Base-by-base conservation (phyloP, 768 basidiomycete species). In the Crepidotus variabilis region DNA sequence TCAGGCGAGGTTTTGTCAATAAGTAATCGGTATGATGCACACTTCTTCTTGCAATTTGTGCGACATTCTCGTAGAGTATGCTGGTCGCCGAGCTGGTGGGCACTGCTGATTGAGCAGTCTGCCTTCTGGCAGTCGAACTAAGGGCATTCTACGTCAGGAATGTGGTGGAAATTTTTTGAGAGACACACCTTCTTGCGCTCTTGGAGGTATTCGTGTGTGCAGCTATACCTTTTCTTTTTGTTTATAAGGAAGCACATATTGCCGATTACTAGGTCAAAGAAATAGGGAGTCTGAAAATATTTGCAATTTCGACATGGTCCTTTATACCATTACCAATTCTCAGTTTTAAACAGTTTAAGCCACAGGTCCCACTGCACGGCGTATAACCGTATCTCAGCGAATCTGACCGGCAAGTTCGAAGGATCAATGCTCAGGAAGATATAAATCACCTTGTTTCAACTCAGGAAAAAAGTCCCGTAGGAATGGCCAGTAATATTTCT, bases 41-140 rank as follows among this genome's bases (percentile, higher is more conserved):
- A 59, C 64, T 48, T 47, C 49, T 60, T 60, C 5, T 33, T 11
- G 36, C 62, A 65, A 1, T 24, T 48, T 4, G 53, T 18, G 5
- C 2, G 18, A 39, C 62, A 63, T 5, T 24, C 16, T 35, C 35
- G 46, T 28, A 47, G 39, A 2, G 51, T 52, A 24, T 57, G 50
- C 13, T 60, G 60, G 14, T 28, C 32, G 6, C 47, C 46, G 21
- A 24, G 23, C 16, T 51, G 35, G 39, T 66, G 65, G n/a, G 55
- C n/a, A 2, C 14, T 20, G 57, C 83, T 84, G 54, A 73, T 63
- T 7, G 63, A 68, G 54, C 83, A 84, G 6, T 60, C 58, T 23
- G 57, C 52, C 1, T 54, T 54, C 49, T 76, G 72, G 59, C 83
- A 85, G 58, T 84, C 83, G 14, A 84, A 68, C 83, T 84, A 33